Percentiles rank a stretch among this genome's conserved stretches.
phyloP scores from a whole-genome alignment of 352 stramenopile genomes.

The Phytopythium chamaehyphon region DNA sequence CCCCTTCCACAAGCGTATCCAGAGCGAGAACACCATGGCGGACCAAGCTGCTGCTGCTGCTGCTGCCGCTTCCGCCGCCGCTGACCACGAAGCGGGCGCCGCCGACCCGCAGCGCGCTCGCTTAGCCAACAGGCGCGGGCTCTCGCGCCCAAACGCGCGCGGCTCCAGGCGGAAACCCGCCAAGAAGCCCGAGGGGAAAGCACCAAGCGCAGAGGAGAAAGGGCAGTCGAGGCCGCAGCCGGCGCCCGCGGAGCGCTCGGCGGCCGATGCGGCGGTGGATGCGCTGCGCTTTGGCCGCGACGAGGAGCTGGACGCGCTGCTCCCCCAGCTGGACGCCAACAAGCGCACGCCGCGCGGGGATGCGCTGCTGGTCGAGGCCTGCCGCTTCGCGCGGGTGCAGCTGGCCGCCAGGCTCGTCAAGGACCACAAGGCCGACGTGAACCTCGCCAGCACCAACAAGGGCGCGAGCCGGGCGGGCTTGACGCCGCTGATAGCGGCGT shows the following conservation, averaged over 20 bases:
- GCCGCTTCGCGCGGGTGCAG: constrained; percentile 41
- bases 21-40: too few relatives aligned
- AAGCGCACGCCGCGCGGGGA: constrained; percentile 31
- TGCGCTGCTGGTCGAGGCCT: constrained; percentile 43
- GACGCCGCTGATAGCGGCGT: constrained; percentile 46
- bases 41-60: too few relatives aligned
- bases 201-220: too few relatives aligned
- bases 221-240: neutral
- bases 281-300: constrained; percentile 24
- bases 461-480: constrained; percentile 31
- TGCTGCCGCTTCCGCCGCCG: too few relatives aligned
- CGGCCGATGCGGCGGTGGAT: constrained; percentile 20
- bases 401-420: constrained; percentile 34
- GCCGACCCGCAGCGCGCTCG: too few relatives aligned
- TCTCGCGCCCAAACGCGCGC: too few relatives aligned
- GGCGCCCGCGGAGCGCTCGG: constrained; percentile 4
- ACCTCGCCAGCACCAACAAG: constrained; percentile 28
- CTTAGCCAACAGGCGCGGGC: too few relatives aligned
- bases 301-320: constrained; percentile 15
- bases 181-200: too few relatives aligned
- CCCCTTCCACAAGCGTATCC: too few relatives aligned
- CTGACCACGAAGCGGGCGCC: too few relatives aligned
- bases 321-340: constrained; percentile 37
- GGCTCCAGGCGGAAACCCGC: too few relatives aligned
- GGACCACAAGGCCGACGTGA: constrained; percentile 27